Evolutionary conservation across 441 rosid genomes (phyloP).

Genomic region (Pelargonium myrrhifolium): DNA sequence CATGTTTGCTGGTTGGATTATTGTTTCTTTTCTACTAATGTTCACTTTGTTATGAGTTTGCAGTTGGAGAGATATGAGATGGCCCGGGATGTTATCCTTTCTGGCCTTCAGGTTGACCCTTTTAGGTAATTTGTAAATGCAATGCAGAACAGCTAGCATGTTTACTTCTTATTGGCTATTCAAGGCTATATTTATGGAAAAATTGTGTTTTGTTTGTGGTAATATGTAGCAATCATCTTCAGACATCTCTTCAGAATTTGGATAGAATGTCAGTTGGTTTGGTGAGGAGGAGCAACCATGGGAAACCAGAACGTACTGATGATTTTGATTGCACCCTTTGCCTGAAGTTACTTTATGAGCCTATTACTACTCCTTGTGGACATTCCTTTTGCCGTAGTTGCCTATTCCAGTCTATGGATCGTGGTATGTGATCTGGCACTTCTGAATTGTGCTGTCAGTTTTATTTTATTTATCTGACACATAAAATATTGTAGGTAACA

Average conservation of each 20-base stretch:
- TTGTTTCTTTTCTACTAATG: neutral
- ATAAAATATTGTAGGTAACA: constrained; percentile 54
- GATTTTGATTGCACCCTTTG: constrained; percentile 93
- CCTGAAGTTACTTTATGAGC: constrained; percentile 78
- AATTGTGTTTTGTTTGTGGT: constrained; percentile 33
- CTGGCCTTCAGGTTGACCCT: constrained; percentile 90
- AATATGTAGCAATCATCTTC: constrained; percentile 71
- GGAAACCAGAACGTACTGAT: constrained; percentile 60
- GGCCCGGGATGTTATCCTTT: constrained; percentile 64
- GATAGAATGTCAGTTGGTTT: constrained; percentile 34
- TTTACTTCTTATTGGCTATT: constrained; percentile 15
- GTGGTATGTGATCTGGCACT: constrained; percentile 42
- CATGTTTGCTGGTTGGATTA: neutral
- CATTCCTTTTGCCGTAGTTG: constrained; percentile 92
- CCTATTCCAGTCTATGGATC: constrained; percentile 86
- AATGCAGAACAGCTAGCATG: neutral
- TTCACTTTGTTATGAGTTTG: constrained; percentile 15
- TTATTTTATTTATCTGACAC: constrained; percentile 22
- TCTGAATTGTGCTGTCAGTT: constrained; percentile 2
- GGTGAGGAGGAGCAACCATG: constrained; percentile 32
- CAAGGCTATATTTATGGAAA: constrained; percentile 20
- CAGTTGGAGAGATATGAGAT: constrained; percentile 85
- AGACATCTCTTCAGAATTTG: constrained; percentile 58
- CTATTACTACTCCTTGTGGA: constrained; percentile 91
- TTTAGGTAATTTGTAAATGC: constrained; percentile 45